phyloP scores from a whole-genome alignment of 345 rosid genomes.

The Orychophragmus violaceus region DNA sequence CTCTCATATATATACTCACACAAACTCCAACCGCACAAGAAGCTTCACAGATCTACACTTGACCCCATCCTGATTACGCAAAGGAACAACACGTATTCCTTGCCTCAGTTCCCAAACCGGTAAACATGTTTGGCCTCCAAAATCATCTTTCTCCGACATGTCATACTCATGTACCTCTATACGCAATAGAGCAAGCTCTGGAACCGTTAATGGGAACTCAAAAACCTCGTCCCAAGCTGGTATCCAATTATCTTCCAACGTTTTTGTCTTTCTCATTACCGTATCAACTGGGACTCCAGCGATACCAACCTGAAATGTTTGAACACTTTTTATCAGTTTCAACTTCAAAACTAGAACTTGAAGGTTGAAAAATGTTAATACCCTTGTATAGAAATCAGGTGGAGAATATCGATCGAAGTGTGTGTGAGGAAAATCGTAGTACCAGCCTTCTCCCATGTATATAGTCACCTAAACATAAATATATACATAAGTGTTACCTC shows the following conservation, averaged over 20 bases:
- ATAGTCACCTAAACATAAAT: slow-evolving; percentile 57
- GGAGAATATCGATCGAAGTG: slow-evolving; percentile 81
- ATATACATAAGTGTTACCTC: background rate
- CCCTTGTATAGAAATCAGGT: slow-evolving; percentile 78
- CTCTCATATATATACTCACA: slow-evolving; percentile 12
- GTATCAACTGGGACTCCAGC: slow-evolving; percentile 80
- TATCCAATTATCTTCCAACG: slow-evolving; percentile 68
- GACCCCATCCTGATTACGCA: slow-evolving; percentile 44
- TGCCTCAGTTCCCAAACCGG: slow-evolving; percentile 63
- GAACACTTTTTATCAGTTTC: background rate
- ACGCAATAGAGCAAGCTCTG: slow-evolving; percentile 73
- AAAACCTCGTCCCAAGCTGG: slow-evolving; percentile 81
- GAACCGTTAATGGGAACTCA: slow-evolving; percentile 79
- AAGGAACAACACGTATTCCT: slow-evolving; percentile 70
- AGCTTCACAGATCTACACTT: slow-evolving; percentile 66
- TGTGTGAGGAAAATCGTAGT: slow-evolving; percentile 55
- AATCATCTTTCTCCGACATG: slow-evolving; percentile 85
- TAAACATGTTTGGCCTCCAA: slow-evolving; percentile 85
- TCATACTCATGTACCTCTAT: slow-evolving; percentile 89
- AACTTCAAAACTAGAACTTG: background rate
- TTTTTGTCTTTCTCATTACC: slow-evolving; percentile 66
- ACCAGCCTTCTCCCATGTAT: slow-evolving; percentile 96
- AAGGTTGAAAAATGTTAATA: slow-evolving; percentile 29
- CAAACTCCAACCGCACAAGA: slow-evolving; percentile 63
- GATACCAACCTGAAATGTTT: slow-evolving; percentile 54